Evolutionary conservation across 148 eudicot genomes (phyloP).

Genomic region (Pouteria glomerata): DNA sequence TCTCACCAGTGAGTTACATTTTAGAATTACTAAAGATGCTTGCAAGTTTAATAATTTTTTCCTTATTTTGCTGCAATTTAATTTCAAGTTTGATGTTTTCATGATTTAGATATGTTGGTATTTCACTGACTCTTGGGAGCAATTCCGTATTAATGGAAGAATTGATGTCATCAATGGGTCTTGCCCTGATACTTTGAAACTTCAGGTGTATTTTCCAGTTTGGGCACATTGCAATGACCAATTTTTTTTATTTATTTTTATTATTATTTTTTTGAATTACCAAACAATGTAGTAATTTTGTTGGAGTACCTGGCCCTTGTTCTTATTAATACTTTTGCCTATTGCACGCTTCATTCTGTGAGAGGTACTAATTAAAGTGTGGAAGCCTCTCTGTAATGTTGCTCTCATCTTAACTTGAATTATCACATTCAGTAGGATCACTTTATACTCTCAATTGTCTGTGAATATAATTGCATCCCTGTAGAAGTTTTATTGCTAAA

Average conservation of each 20-base stretch:
- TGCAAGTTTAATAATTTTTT: too few relatives aligned
- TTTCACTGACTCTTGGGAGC: too few relatives aligned
- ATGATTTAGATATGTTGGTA: too few relatives aligned
- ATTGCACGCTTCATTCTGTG: not conserved
- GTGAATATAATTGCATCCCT: too few relatives aligned
- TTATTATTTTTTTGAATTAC: not conserved
- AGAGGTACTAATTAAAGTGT: not conserved
- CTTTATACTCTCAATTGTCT: too few relatives aligned
- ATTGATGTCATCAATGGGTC: conserved; percentile 67
- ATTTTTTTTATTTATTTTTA: too few relatives aligned
- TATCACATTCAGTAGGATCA: too few relatives aligned
- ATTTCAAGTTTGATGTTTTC: not conserved
- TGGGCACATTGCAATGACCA: not conserved
- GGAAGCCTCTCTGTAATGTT: not conserved
- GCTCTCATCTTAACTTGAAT: not conserved
- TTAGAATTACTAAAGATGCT: too few relatives aligned
- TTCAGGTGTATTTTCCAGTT: conserved; percentile 41
- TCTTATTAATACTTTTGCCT: too few relatives aligned
- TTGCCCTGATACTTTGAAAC: conserved; percentile 51
- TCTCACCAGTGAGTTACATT: not conserved
- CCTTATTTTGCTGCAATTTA: not conserved
- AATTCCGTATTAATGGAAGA: too few relatives aligned
- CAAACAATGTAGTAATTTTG: not conserved
- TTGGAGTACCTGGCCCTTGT: not conserved
- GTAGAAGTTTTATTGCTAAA: too few relatives aligned